Conservation (phyloP, 805 yeast genomes). For the Metahyphopichia silvanorum region DNA sequence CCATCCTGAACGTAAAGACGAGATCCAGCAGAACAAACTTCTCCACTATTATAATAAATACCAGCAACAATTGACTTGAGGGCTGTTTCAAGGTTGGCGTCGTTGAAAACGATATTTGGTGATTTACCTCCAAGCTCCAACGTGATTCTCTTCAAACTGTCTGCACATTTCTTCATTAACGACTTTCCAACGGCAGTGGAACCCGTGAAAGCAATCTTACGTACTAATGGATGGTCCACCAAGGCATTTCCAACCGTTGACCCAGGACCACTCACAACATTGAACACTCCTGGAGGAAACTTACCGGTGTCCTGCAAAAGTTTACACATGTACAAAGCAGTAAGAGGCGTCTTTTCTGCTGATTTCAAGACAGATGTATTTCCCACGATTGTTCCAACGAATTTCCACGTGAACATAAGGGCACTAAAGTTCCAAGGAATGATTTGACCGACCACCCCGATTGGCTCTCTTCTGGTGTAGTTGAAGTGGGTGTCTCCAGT, state of each 20-base stretch:
- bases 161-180: slow-evolving; percentile 39
- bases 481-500: slow-evolving; percentile 50
- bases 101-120: slow-evolving; percentile 45
- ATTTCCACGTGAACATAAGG: slow-evolving; percentile 49
- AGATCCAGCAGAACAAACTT: slow-evolving; percentile 47
- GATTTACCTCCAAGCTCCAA: slow-evolving; percentile 55
- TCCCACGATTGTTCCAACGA: slow-evolving; percentile 47
- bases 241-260: slow-evolving; percentile 44
- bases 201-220: slow-evolving; percentile 56
- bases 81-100: slow-evolving; percentile 46
- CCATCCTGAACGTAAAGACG: slow-evolving; percentile 43
- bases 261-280: slow-evolving; percentile 45
- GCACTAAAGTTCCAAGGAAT: slow-evolving; percentile 54
- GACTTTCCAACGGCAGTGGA: slow-evolving; percentile 47
- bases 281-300: slow-evolving; percentile 48
- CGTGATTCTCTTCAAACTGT: slow-evolving; percentile 44
- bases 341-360: slow-evolving; percentile 49
- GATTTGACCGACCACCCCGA: slow-evolving; percentile 51
- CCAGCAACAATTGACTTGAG: slow-evolving; percentile 49
- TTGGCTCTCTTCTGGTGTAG: slow-evolving; percentile 33
- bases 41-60: slow-evolving; percentile 46
- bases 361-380: slow-evolving; percentile 47
- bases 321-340: slow-evolving; percentile 40
- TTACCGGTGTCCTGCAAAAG: slow-evolving; percentile 40
- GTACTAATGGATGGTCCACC: slow-evolving; percentile 42